Percentiles rank a stretch among this genome's conserved stretches.
phyloP scores from a whole-genome alignment of 495 filamentous ascomycete genomes.

The Aspergillus bertholletiae region DNA sequence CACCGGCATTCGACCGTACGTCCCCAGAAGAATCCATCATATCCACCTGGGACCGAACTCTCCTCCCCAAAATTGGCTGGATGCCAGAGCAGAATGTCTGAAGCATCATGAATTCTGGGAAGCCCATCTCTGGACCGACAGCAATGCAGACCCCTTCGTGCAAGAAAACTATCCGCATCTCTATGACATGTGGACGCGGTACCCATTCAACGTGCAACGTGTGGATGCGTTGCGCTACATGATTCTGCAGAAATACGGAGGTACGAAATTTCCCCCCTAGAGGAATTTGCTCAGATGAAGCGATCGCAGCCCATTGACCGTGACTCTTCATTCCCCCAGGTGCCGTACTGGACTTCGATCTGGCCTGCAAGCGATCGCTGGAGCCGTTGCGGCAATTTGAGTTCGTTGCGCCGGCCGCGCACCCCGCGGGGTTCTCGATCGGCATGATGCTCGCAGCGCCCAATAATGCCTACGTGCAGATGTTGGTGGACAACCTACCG shows the following conservation, averaged over 20 bases:
- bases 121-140: slow-evolving; percentile 2
- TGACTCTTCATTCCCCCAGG: neutral
- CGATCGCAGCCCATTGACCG: too few relatives aligned
- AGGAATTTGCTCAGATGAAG: too few relatives aligned
- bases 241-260: slow-evolving; percentile 7
- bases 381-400: slow-evolving; percentile 9
- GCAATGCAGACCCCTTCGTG: slow-evolving; percentile 4
- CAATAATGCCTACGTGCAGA: slow-evolving; percentile 1
- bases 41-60: slow-evolving; percentile 1
- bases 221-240: slow-evolving; percentile 12
- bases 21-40: slow-evolving; percentile 7
- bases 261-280: neutral
- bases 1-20: neutral
- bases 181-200: slow-evolving; percentile 1
- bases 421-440: slow-evolving; percentile 10
- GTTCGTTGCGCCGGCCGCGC: slow-evolving; percentile 9
- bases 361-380: slow-evolving; percentile 2
- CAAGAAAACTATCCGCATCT: slow-evolving; percentile 1
- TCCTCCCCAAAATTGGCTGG: neutral
- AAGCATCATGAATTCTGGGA: slow-evolving; percentile 7
- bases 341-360: slow-evolving; percentile 6
- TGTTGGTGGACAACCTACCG: neutral
- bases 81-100: slow-evolving; percentile 2
- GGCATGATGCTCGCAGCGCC: slow-evolving; percentile 8
- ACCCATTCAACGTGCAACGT: slow-evolving; percentile 6